phyloP scores from a whole-genome alignment of 495 filamentous ascomycete species.

The Podospora didyma region DNA sequence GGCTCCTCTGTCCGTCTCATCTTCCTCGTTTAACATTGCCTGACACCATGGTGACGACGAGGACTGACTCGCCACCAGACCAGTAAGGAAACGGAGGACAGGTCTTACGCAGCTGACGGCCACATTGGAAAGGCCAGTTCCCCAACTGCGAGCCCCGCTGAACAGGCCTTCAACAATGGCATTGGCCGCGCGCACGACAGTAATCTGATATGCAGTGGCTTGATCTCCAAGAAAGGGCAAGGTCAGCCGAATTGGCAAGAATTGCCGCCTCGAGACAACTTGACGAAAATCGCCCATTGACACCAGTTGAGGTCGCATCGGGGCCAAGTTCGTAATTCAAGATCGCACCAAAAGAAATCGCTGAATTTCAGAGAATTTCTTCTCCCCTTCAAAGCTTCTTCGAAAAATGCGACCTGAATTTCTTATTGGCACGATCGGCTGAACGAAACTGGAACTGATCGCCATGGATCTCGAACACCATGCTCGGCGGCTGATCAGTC shows the following conservation, averaged over 20 bases:
- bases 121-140: too few relatives aligned
- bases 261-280: neutral
- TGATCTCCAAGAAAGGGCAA: too few relatives aligned
- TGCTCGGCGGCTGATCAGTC: slow-evolving; percentile 25
- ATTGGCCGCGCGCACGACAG: too few relatives aligned
- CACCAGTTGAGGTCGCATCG: too few relatives aligned
- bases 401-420: slow-evolving; percentile 76
- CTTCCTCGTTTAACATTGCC: slow-evolving; percentile 5
- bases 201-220: too few relatives aligned
- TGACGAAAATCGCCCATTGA: too few relatives aligned
- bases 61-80: neutral
- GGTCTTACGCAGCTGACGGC: too few relatives aligned
- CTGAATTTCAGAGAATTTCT: too few relatives aligned
- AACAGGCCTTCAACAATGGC: too few relatives aligned
- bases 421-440: slow-evolving; percentile 81
- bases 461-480: slow-evolving; percentile 86
- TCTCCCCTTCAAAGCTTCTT: slow-evolving; percentile 52
- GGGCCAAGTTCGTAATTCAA: too few relatives aligned
- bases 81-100: neutral
- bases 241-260: neutral
- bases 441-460: slow-evolving; percentile 80
- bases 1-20: slow-evolving; percentile 10
- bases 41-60: neutral
- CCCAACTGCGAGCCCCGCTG: too few relatives aligned
- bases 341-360: too few relatives aligned